Conservation (phyloP, 768 basidiomycete species). For the Chalciporus sphaerocephalus region DNA sequence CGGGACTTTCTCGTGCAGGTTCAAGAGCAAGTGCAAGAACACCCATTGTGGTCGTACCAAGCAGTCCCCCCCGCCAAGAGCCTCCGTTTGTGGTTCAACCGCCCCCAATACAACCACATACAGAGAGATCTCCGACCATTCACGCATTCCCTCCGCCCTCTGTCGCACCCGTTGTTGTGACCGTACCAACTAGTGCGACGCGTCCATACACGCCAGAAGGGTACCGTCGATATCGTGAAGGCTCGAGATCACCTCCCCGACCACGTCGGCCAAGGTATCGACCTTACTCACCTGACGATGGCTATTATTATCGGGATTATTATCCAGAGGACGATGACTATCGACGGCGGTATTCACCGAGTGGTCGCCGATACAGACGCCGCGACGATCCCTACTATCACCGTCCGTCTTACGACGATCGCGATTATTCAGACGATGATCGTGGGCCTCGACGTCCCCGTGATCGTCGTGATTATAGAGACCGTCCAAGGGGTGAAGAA, state of each 20-base stretch:
- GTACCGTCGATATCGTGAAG: not conserved
- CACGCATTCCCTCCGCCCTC: constrained; percentile 19
- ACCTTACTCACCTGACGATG: constrained; percentile 19
- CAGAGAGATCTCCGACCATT: constrained; percentile 24
- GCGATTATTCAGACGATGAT: constrained; percentile 8
- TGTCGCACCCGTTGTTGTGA: constrained; percentile 6
- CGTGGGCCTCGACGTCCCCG: constrained; percentile 2
- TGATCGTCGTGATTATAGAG: not conserved
- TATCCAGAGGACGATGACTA: constrained; percentile 15
- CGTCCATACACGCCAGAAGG: constrained; percentile 11
- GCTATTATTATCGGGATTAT: constrained; percentile 3
- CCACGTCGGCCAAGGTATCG: constrained; percentile 7
- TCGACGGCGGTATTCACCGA: constrained; percentile 15
- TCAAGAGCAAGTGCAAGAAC: constrained; percentile 16
- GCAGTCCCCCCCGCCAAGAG: constrained; percentile 19
- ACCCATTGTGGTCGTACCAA: constrained; percentile 14
- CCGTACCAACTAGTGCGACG: constrained; percentile 10
- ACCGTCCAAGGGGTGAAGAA: not conserved
- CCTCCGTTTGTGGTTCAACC: constrained; percentile 19
- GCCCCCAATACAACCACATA: constrained; percentile 8
- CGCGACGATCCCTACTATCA: constrained; percentile 8
- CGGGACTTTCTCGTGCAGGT: constrained; percentile 11
- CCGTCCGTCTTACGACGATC: not conserved
- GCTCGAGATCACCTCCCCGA: constrained; percentile 6
- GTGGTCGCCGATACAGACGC: constrained; percentile 13